These are phyloP conservation scores for Groenewaldozyma tartarivorans DNA, from an alignment of 805 yeast species.

Conservation along the genomic window DNA sequence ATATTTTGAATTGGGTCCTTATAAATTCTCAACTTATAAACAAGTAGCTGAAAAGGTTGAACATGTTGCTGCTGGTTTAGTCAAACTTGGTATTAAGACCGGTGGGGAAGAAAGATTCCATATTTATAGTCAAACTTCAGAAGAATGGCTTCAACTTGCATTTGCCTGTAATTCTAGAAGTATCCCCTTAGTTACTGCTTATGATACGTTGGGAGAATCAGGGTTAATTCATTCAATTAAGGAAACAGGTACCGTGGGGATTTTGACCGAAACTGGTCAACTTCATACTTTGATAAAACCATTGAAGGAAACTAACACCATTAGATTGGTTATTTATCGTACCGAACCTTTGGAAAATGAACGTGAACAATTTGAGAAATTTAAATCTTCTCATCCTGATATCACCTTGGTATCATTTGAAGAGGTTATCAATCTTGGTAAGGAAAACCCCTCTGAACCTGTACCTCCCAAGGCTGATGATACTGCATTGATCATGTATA, in stretches of 20 bases:
- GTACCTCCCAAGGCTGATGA: slow-evolving; percentile 48
- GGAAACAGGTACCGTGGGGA: slow-evolving; percentile 69
- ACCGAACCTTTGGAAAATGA: slow-evolving; percentile 47
- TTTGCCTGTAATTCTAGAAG: slow-evolving; percentile 69
- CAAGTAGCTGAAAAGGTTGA: slow-evolving; percentile 44
- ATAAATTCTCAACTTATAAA: slow-evolving; percentile 53
- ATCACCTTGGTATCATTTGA: slow-evolving; percentile 54
- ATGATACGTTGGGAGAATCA: slow-evolving; percentile 85
- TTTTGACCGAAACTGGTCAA: slow-evolving; percentile 77
- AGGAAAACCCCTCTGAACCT: slow-evolving; percentile 34
- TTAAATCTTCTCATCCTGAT: slow-evolving; percentile 66
- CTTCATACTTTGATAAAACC: slow-evolving; percentile 63
- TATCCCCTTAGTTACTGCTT: slow-evolving; percentile 89
- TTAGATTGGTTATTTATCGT: slow-evolving; percentile 64
- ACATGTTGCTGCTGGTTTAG: slow-evolving; percentile 65
- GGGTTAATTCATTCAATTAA: slow-evolving; percentile 73
- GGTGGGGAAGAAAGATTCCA: slow-evolving; percentile 55
- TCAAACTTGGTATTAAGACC: slow-evolving; percentile 62
- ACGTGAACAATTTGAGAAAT: slow-evolving; percentile 48
- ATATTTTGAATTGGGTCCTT: slow-evolving; percentile 69
- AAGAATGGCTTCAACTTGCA: slow-evolving; percentile 83
- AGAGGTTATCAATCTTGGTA: slow-evolving; percentile 61
- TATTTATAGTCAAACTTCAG: slow-evolving; percentile 81
- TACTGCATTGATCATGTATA: slow-evolving; percentile 71
- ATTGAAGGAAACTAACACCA: slow-evolving; percentile 46